Evolutionary conservation across 2,329 filamentous ascomycete genomes (phyloP), one percentile per base, ranked within the genome.

Genomic region (Pseudogymnoascus sp.): DNA sequence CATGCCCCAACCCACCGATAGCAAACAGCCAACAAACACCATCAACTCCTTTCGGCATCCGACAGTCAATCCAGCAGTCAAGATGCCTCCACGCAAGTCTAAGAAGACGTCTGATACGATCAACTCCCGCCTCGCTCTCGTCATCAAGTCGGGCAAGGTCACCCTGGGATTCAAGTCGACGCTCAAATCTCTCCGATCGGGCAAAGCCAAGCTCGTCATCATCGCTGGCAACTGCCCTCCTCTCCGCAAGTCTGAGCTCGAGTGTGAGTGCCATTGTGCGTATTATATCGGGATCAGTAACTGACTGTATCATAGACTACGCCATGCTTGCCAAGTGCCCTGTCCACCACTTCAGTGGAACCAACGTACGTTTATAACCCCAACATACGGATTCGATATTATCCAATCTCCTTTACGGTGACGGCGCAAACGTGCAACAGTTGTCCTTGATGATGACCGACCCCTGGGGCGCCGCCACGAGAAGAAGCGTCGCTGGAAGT

Each of bases 191-290:
- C 89, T 98, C 73, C 90, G 93, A 75, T 89, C 88, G 72, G 93
- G 93, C 81, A 98, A 97, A 89, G 95, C 95, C 79, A 98, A 98
- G 90, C 88, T 97, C 71, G 91, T 98, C 79, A 92, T 96, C 82
- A 96, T 96, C 69, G 84, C 89, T 73, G 92, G 90, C 82, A 98
- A 99, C 86, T 96, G 93, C 72, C 93, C 93, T 77, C 95, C 95
- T 80, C 90, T 99, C 75, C 89, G 93, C 80, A 99, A 98, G 89
- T 91, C 87, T 75, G 93, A 98, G 85, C 87, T 97, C 68, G 93
- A 97, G 84, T 97, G 46, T 53, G 26, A 53, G 46, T 53, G 24
- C 8, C 8, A 1, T 3, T 6, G n/a, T 53, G 3, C 1, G 8
- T 24, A 31, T 5, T 6, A n/a, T 16, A 11, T 16, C 11, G 14